phyloP scores from a whole-genome alignment of 129 eudicot genomes.

The Saposhnikovia divaricata region DNA sequence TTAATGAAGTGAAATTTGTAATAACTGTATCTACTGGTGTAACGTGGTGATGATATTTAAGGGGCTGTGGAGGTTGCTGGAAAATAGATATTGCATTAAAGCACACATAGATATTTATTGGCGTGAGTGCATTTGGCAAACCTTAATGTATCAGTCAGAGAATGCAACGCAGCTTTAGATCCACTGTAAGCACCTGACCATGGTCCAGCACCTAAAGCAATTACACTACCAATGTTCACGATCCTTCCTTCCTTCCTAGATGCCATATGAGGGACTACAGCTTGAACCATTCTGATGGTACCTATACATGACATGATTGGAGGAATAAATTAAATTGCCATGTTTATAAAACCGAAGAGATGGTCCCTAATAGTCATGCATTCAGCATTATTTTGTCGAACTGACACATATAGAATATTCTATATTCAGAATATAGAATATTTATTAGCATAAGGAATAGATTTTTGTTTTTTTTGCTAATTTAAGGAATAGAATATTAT shows the following conservation, averaged over 20 bases:
- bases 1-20: neutral
- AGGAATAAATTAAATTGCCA: neutral
- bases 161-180: slow-evolving; percentile 90
- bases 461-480: no score
- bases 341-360: neutral
- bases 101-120: neutral
- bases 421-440: no score
- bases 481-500: no score
- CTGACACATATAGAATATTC: neutral
- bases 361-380: neutral
- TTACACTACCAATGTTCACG: slow-evolving; percentile 76
- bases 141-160: slow-evolving; percentile 79
- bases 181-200: slow-evolving; percentile 89
- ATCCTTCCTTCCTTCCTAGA: slow-evolving; percentile 85
- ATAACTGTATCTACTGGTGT: neutral
- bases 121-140: slow-evolving; percentile 16
- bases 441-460: no score
- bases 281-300: slow-evolving; percentile 77
- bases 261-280: slow-evolving; percentile 91
- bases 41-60: neutral
- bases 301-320: slow-evolving; percentile 31
- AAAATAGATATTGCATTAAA: neutral
- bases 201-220: slow-evolving; percentile 75
- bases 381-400: neutral
- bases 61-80: neutral